Percentiles rank a stretch among this genome's conserved stretches.
phyloP scores from a whole-genome alignment of 1,284 basidiomycete species.

The Sanghuangporus sanghuang region DNA sequence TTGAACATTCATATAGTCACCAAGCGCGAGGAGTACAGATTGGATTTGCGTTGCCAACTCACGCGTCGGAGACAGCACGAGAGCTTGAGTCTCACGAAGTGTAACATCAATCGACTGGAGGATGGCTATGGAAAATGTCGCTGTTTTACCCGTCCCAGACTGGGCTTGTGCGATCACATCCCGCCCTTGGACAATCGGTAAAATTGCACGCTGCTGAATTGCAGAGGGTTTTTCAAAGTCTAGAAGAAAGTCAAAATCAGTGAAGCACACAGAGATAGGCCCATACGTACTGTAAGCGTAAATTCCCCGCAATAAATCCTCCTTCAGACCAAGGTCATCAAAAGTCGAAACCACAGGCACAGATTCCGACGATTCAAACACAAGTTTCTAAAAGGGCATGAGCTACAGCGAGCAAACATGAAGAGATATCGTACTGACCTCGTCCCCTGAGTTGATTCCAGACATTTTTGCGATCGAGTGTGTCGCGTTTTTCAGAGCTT shows the following conservation, averaged over 20 bases:
- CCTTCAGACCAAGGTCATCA: constrained; percentile 92
- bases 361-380: constrained; percentile 96
- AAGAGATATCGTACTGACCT: constrained; percentile 5
- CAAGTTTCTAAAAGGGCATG: constrained; percentile 64
- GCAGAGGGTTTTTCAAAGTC: constrained; percentile 99
- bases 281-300: constrained; percentile 91
- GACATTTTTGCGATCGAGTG: constrained; percentile 22
- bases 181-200: constrained; percentile 91
- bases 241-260: constrained; percentile 29
- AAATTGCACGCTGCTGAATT: constrained; percentile 96
- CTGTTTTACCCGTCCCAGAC: constrained; percentile 99
- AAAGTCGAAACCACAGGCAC: constrained; percentile 85
- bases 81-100: constrained; percentile 93
- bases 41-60: constrained; percentile 98
- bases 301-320: constrained; percentile 93
- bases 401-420: constrained; percentile 6
- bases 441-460: constrained; percentile 23
- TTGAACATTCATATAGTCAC: constrained; percentile 99
- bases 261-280: constrained; percentile 5
- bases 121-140: constrained; percentile 94
- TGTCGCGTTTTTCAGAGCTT: background rate
- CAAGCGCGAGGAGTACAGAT: constrained; percentile 94
- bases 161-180: constrained; percentile 99
- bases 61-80: constrained; percentile 92
- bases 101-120: constrained; percentile 95